Evolutionary conservation across 1,139 yeast genomes (phyloP), one percentile per base, ranked within the genome.

Genomic region (Yamadazyma blattariae): DNA sequence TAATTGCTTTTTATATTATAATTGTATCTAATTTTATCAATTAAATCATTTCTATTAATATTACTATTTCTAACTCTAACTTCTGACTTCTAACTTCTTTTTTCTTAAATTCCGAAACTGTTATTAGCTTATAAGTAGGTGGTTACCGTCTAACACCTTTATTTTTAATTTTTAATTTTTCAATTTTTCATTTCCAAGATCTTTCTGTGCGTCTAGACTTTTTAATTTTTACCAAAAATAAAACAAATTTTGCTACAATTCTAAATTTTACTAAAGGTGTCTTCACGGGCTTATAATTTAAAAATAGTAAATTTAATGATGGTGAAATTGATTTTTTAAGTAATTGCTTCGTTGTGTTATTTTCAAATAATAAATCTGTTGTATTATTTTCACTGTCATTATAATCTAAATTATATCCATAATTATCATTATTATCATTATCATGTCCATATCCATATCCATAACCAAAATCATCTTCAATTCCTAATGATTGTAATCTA

Each of bases 271-370:
- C 28, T 7, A 30, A 10, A 2, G 36, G 34, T 6, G 35, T 25
- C 14, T 29, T 20, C 4, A 29, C 32, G 3, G 15, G 5, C 2
- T 13, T 20, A 17, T 30, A 14, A 13, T 31, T 36, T 6, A 36
- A 13, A 13, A 29, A 36, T 16, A 36, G 21, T 16, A 29, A 13
- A 24, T 29, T 30, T 17, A 36, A 29, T 16, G 39, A 36, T 15
- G 39, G 39, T 7, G 28, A 6, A 10, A 28, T 13, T 22, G 39
- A 33, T 20, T 18, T 21, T 20, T 18, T 16, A 3, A 39, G 13
- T 11, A 39, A 26, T 26, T 37, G 36, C 15, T 37, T 30, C 1
- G 42, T 39, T 20, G 42, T 39, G 21, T 34, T 35, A 21, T 28
- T 35, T 5, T 17, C 19, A 16, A 20, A 33, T 8, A 37, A 18